Evolutionary conservation across 139 green algal genomes (phyloP), one percentile per base, ranked within the genome.

Genomic region (Picochlorum costavermella): DNA sequence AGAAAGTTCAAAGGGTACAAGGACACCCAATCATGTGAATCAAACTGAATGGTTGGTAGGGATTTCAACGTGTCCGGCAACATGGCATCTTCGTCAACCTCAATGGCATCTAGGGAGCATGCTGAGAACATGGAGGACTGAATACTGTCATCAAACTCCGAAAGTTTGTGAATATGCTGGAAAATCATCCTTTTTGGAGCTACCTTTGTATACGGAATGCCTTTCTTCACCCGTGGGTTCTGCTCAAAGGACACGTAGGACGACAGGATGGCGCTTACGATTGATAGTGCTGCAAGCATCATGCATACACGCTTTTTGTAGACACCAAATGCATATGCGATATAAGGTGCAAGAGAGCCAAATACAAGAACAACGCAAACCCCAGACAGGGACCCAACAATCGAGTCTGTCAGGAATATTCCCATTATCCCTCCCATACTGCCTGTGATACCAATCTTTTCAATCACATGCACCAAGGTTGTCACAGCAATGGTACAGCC

Each of bases 371-470:
- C 28, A 16, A 61, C n/a, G 10, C 8, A 23, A n/a, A n/a, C 4
- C 20, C 64, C 64, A 49, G 16, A 50, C 25, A 61, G 26, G 30
- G 20, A 17, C 28, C 51, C 60, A 28, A 66, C 60, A 31, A 28
- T 31, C 12, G 13, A 23, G 40, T 66, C 60, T 29, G 60, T 25
- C 16, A 70, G 14, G 13, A 40, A 30, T 31, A 40, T 59, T 43
- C 55, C 66, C 2, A 50, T n/a, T 14, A 11, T 20, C 8, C 46
- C 44, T 26, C 25, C 28, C 9, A n/a, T 23, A 10, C 43, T 46
- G 2, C 61, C 72, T 11, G 61, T 60, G 49, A 79, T 56, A 14
- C 75, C 69, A 20, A 74, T 74, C 44, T 81, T 81, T 60, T 81
- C 74, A 72, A 75, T 81, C 25, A 81, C 30, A 50, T 75, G 61